A percentile compares a stretch with the other conserved stretches of the same genome.
phyloP scores from a whole-genome alignment of 2,329 filamentous ascomycete species.

The Aureobasidium lini region DNA sequence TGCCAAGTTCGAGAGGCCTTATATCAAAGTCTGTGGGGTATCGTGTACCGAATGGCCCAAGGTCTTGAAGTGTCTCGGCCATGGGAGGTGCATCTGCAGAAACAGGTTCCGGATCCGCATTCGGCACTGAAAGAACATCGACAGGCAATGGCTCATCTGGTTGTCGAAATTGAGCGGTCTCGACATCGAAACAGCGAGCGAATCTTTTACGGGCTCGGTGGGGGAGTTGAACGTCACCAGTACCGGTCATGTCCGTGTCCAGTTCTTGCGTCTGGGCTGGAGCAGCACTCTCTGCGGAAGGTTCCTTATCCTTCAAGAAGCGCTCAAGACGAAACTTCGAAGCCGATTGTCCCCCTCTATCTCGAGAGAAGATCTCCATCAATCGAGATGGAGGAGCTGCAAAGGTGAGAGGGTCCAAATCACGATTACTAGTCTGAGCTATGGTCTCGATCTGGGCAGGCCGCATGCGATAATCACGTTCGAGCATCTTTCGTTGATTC shows the following conservation, averaged over 20 bases:
- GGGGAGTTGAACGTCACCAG: slow-evolving; percentile 8
- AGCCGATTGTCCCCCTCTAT: not conserved
- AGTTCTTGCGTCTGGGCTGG: not conserved
- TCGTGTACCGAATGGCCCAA: slow-evolving; percentile 41
- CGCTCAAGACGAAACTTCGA: slow-evolving; percentile 25
- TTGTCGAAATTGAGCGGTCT: slow-evolving; percentile 39
- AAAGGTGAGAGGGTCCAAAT: slow-evolving; percentile 1
- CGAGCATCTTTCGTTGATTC: not conserved
- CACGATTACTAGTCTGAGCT: not conserved
- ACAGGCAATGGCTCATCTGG: slow-evolving; percentile 29
- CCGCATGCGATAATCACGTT: slow-evolving; percentile 11
- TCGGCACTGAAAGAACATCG: not conserved
- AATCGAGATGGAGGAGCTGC: slow-evolving; percentile 7
- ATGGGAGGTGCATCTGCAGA: not conserved
- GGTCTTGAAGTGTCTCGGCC: slow-evolving; percentile 29
- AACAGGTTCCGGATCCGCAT: not conserved
- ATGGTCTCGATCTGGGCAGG: slow-evolving; percentile 8
- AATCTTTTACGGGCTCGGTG: slow-evolving; percentile 23
- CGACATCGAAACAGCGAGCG: slow-evolving; percentile 41
- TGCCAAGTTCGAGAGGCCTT: slow-evolving; percentile 41
- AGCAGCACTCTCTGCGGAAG: not conserved
- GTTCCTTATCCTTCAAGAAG: slow-evolving; percentile 16
- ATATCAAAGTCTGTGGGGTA: slow-evolving; percentile 50
- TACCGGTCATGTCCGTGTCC: not conserved
- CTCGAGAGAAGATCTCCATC: slow-evolving; percentile 20